phyloP scores from a whole-genome alignment of 2,329 filamentous ascomycete genomes.

The Trichoderma harzianum region DNA sequence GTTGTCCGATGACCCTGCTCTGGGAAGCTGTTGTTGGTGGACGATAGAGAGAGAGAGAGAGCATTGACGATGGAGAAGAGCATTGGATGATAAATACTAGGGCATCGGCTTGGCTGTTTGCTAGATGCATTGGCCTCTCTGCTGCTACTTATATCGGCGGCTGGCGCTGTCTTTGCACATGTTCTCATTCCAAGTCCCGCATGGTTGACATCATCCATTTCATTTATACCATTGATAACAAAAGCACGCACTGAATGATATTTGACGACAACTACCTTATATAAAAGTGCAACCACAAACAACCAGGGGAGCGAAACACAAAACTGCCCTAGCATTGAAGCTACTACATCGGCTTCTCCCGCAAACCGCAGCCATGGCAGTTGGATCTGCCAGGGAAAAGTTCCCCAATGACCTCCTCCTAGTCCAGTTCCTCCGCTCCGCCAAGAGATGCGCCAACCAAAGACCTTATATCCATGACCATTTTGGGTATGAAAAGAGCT shows the following conservation, averaged over 20 bases:
- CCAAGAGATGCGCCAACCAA: conserved; percentile 8
- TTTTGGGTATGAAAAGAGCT: conserved; percentile 23
- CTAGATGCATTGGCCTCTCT: background rate
- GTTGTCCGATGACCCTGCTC: conserved; percentile 13
- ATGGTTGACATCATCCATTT: background rate
- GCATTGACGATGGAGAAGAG: background rate
- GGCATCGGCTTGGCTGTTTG: background rate
- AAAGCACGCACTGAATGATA: background rate
- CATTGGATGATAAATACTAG: background rate
- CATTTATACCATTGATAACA: background rate
- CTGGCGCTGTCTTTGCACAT: background rate
- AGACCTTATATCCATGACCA: conserved; percentile 19
- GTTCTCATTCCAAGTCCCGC: background rate
- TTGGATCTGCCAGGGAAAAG: background rate
- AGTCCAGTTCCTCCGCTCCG: conserved; percentile 20
- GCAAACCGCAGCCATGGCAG: background rate
- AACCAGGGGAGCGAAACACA: background rate
- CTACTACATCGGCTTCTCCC: background rate
- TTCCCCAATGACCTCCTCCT: conserved; percentile 21
- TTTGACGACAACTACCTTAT: background rate
- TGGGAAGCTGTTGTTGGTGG: background rate
- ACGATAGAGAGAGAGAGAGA: background rate
- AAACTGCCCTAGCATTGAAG: background rate
- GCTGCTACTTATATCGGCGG: background rate
- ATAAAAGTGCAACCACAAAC: background rate